Percentiles rank a stretch among this genome's conserved stretches.
phyloP scores from a whole-genome alignment of 1,284 basidiomycete species.

The Butyriboletus appendiculatus region DNA sequence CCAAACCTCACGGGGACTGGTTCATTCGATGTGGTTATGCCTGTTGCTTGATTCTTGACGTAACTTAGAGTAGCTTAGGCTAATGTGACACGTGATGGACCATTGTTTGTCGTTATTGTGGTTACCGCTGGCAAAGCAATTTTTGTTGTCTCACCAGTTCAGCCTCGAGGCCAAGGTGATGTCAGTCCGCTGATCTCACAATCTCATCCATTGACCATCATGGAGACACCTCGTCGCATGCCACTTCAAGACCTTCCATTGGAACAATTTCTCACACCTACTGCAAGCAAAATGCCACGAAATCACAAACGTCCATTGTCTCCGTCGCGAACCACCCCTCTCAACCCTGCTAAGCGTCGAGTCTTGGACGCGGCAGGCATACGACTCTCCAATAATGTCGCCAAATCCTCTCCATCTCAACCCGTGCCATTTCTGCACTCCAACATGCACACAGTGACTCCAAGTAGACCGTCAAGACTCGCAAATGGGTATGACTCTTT shows the following conservation, averaged over 20 bases:
- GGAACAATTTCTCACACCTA: slow-evolving; percentile 47
- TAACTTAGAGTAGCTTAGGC: not conserved
- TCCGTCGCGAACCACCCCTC: slow-evolving; percentile 46
- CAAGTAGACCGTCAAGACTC: slow-evolving; percentile 25
- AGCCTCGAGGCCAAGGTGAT: slow-evolving; percentile 30
- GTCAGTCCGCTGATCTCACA: slow-evolving; percentile 27
- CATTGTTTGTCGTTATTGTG: slow-evolving; percentile 31
- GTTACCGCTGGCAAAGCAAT: slow-evolving; percentile 2
- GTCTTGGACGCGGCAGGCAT: slow-evolving; percentile 60
- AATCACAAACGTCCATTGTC: slow-evolving; percentile 53
- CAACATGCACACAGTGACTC: slow-evolving; percentile 21
- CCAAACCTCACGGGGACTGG: slow-evolving; percentile 87
- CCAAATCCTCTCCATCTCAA: slow-evolving; percentile 23
- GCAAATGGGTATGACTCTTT: slow-evolving; percentile 24
- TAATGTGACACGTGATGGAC: slow-evolving; percentile 12
- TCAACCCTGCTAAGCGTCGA: slow-evolving; percentile 69
- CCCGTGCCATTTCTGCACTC: slow-evolving; percentile 15
- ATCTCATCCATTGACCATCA: slow-evolving; percentile 17
- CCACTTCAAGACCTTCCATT: slow-evolving; percentile 62
- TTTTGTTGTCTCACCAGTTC: slow-evolving; percentile 18
- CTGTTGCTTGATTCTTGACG: slow-evolving; percentile 34
- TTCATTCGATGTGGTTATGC: slow-evolving; percentile 80
- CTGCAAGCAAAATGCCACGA: slow-evolving; percentile 23
- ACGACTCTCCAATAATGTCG: slow-evolving; percentile 26
- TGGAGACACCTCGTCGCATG: slow-evolving; percentile 38